Conservation (phyloP, 2,329 filamentous ascomycete species). For the Aspergillus brunneoviolaceus region DNA sequence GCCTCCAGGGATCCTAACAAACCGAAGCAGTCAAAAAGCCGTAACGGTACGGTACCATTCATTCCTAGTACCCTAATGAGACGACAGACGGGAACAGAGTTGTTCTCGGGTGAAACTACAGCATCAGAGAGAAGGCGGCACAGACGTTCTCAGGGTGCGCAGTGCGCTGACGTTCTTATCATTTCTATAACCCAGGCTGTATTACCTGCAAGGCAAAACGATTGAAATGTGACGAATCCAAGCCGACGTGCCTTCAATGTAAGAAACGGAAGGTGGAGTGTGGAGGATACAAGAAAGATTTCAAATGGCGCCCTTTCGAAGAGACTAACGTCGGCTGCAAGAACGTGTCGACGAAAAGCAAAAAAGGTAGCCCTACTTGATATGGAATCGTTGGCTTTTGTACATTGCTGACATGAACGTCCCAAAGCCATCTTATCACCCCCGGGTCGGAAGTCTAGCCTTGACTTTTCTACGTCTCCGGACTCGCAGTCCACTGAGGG, state of each 20-base stretch:
- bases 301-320: conserved; percentile 72
- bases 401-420: conserved; percentile 1
- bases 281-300: conserved; percentile 72
- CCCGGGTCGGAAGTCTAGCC: conserved; percentile 7
- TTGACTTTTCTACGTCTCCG: conserved; percentile 2
- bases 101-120: conserved; percentile 10
- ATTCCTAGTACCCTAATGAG: conserved; percentile 13
- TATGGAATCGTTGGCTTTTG: background rate
- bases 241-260: conserved; percentile 67
- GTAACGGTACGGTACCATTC: conserved; percentile 60
- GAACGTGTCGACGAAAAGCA: conserved; percentile 39
- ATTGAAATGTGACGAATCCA: conserved; percentile 72
- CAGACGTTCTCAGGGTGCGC: conserved; percentile 15
- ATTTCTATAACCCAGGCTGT: conserved; percentile 55
- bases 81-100: background rate
- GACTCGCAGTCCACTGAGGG: conserved; percentile 1
- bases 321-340: conserved; percentile 55
- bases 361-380: conserved; percentile 41
- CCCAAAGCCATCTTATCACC: conserved; percentile 12
- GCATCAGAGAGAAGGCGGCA: conserved; percentile 3
- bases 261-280: conserved; percentile 63
- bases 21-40: conserved; percentile 72
- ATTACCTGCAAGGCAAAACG: conserved; percentile 72
- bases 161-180: conserved; percentile 31
- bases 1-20: conserved; percentile 43